Evolutionary conservation across 148 eudicot genomes (phyloP), one percentile per base, ranked within the genome.

Genomic region (Heliosperma pusillum): DNA sequence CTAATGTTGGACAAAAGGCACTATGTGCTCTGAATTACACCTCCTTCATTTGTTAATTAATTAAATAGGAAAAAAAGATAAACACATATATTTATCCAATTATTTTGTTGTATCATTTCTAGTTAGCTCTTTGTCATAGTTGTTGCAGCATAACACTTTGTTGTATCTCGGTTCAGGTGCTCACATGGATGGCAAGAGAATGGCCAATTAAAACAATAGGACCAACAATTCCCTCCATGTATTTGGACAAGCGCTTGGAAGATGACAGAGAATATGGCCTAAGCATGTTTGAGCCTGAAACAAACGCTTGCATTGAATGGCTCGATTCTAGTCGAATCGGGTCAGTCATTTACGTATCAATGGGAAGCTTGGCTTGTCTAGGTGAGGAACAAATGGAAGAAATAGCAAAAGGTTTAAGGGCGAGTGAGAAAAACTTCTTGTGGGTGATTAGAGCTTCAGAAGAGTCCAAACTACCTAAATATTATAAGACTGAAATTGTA

Each of bases 391-490:
- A 87, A 53, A 77, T 86, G 84, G 84, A 84, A 56, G 90, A 91
- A 78, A 26, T 87, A 19, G 89, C 88, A n/a, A 26, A 27, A 15
- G 93, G 85, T 16, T 47, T 90, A 6, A 29, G 55, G 36, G 36
- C 45, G 19, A 76, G 81, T 64, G 57, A 68, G 9, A 45, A 47
- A 73, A 20, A 80, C 71, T 90, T 86, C 81, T 73, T 90, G 30
- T 85, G 90, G 92, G 88, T 87, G 3, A 78, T 88, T n/a, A 79
- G 92, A 64, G 72, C 80, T 13, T 58, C 86, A 0, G 90, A 90
- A 62, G 63, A 77, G 40, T 65, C 15, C 9, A 87, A 87, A 73
- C 84, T 87, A 16, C 83, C 87, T 1, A 33, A 0, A 12, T 58
- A 82, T 13, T 78, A 79, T 71, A 27, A 78, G 11, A 75, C 76